Conservation (phyloP, 2,329 filamentous ascomycete genomes). For the Ramularia collo-cygni region DNA sequence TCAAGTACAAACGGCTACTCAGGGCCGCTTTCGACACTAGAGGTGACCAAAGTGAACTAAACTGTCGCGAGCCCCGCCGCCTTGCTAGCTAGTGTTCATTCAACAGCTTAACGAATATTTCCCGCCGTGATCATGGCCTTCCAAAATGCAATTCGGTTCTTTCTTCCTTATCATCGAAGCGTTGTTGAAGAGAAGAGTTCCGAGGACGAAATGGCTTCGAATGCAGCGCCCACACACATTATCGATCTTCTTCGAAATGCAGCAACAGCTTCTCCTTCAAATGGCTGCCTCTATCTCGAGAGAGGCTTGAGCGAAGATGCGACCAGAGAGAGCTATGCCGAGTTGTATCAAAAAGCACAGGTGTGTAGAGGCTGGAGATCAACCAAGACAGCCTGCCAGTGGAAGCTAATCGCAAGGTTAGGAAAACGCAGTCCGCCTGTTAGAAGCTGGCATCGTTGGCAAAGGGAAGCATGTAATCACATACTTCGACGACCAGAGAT, state of each 20-base stretch:
- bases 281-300: constrained; percentile 10
- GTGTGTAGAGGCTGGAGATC: constrained; percentile 3
- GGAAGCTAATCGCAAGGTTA: background rate
- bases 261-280: constrained; percentile 2
- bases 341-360: constrained; percentile 13
- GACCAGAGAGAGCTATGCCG: constrained; percentile 7
- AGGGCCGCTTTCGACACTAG: no score
- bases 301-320: constrained; percentile 8
- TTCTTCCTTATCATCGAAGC: no score
- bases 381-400: no score
- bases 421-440: constrained; percentile 11
- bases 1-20: no score
- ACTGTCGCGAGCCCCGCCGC: no score
- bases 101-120: no score
- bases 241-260: constrained; percentile 12
- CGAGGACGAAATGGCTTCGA: no score
- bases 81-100: no score
- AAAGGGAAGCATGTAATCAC: constrained; percentile 15
- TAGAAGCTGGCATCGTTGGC: constrained; percentile 12
- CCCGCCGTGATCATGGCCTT: no score
- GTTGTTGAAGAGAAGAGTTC: no score
- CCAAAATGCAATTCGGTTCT: no score
- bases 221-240: constrained; percentile 6
- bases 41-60: no score
- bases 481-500: constrained; percentile 33